Evolutionary conservation across 169 alveolate genomes (phyloP), one percentile per base, ranked within the genome.

Genomic region (Ichthyophthirius multifiliis): DNA sequence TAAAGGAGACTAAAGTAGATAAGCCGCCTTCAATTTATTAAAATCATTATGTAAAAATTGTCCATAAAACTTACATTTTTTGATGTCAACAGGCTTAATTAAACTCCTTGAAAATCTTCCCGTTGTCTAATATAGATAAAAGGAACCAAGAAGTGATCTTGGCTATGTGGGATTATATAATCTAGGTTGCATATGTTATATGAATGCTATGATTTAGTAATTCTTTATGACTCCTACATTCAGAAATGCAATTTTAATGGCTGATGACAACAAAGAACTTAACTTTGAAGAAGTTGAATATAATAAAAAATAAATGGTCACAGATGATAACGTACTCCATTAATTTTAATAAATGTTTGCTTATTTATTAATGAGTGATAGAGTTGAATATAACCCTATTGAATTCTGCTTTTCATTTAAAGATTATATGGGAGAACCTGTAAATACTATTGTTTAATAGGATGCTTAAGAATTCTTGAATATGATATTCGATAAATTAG

Each of bases 391-490:
- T 73, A 81, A 92, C 79, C 97, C 97, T 37, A 20, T 46, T 5
- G 89, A 81, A 30, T 94, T 90, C 35, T 92, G 95, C 62, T 90
- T 67, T 34, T 67, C 96, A 2, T 92, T 92, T 44, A 94, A 94
- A 76, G 96, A 94, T 48, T 86, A 43, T 46, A 89, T 85, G 34
- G 97, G 97, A 1, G 84, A 83, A 7, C 95, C 96, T 12, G 89
- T 91, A 5, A 92, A 92, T 71, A 89, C 90, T 4, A 80, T 86
- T 5, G 80, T 87, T 18, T 83, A 94, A 65, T 84, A 92, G 67
- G 97, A 94, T 75, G 84, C 94, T 4, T 78, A 94, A 83, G 97
- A 94, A 74, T 94, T 94, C 83, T 81, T 90, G 7, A 90, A 88
- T 74, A 86, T 87, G 76, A 83, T 92, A 46, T 89, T 90, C 76